phyloP scores from a whole-genome alignment of 192 early-diverging fungal genomes.

The Dispira simplex region DNA sequence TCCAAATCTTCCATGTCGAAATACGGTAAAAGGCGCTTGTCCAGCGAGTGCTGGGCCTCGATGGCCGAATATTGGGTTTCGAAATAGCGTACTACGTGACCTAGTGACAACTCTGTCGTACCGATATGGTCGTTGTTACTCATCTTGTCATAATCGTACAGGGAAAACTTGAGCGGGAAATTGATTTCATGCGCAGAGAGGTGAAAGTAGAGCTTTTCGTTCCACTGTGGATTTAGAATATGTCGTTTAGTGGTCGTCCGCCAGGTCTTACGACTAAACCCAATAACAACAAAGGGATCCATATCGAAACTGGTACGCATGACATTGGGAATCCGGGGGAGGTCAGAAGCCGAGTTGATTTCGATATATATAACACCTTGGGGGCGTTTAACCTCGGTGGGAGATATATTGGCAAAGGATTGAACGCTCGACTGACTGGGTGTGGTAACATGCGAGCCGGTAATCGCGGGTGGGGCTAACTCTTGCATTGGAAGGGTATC shows the following conservation, averaged over 20 bases:
- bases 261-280: conserved; percentile 51
- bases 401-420: no score
- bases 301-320: conserved; percentile 53
- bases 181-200: conserved; percentile 25
- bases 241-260: conserved; percentile 47
- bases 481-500: not conserved
- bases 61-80: conserved; percentile 11
- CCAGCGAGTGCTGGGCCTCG: not conserved
- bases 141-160: conserved; percentile 65
- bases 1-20: conserved; percentile 27
- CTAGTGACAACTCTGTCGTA: conserved; percentile 23
- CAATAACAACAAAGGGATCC: conserved; percentile 68
- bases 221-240: conserved; percentile 56
- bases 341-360: conserved; percentile 26
- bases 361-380: conserved; percentile 34
- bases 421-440: no score
- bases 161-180: conserved; percentile 33
- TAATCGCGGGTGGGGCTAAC: not conserved
- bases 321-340: conserved; percentile 24
- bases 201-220: conserved; percentile 49
- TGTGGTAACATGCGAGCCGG: no score
- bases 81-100: conserved; percentile 31
- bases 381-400: conserved; percentile 5
- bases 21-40: not conserved
- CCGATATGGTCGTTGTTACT: conserved; percentile 51